Conservation (phyloP, 1,284 basidiomycete species). For the Pholiota adiposa region DNA sequence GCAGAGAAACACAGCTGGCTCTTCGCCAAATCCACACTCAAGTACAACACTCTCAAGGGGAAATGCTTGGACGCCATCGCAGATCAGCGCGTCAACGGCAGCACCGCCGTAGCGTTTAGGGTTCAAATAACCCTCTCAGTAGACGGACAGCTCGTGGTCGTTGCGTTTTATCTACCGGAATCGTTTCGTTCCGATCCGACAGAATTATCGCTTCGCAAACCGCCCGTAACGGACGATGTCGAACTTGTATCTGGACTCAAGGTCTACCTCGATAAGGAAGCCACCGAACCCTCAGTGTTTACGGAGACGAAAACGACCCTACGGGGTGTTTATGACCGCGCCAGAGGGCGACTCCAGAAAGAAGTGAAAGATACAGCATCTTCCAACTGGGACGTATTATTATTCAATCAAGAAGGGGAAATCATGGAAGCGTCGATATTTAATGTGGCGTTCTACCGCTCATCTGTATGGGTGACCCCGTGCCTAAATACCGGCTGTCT, state of each 20-base stretch:
- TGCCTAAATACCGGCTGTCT: conserved; percentile 62
- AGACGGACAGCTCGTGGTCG: conserved; percentile 48
- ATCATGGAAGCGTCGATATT: conserved; percentile 70
- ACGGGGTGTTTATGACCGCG: conserved; percentile 60
- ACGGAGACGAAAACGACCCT: conserved; percentile 73
- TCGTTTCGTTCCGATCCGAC: conserved; percentile 50
- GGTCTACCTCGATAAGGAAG: conserved; percentile 56
- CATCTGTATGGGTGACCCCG: conserved; percentile 68
- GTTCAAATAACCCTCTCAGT: conserved; percentile 54
- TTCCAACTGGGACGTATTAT: conserved; percentile 58
- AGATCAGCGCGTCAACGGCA: conserved; percentile 14
- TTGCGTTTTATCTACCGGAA: conserved; percentile 40
- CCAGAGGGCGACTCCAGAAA: conserved; percentile 57
- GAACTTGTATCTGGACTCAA: conserved; percentile 13
- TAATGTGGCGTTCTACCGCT: conserved; percentile 68
- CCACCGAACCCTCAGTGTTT: conserved; percentile 58
- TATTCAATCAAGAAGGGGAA: conserved; percentile 54
- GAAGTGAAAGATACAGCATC: conserved; percentile 31
- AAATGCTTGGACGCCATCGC: conserved; percentile 49
- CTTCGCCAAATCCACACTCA: conserved; percentile 25
- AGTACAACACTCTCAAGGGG: conserved; percentile 35
- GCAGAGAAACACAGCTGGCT: conserved; percentile 55
- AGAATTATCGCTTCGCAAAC: conserved; percentile 40
- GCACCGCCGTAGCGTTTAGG: conserved; percentile 10
- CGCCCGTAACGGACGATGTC: conserved; percentile 22